A percentile compares a stretch with the other conserved stretches of the same genome.
These are phyloP conservation scores for Collybia nuda DNA, from an alignment of 768 basidiomycete genomes.

Conservation along the genomic window DNA sequence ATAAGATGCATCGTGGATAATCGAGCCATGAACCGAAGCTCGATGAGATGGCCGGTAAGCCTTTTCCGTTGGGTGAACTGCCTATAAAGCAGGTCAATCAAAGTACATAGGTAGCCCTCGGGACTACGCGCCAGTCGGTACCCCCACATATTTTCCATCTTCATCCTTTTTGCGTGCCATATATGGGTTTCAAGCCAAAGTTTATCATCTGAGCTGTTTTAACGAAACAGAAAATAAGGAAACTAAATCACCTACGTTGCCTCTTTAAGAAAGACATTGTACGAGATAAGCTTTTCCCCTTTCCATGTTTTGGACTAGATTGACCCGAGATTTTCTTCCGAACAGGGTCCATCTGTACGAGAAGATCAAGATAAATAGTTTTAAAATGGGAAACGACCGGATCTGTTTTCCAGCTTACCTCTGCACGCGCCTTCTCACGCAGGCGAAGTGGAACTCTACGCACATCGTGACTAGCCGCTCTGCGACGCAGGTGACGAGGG, in stretches of 20 bases:
- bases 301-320: conserved; percentile 63
- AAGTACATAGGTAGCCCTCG: neutral
- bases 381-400: neutral
- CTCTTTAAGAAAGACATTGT: conserved; percentile 66
- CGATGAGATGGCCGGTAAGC: conserved; percentile 90
- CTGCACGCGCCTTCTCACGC: conserved; percentile 76
- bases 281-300: conserved; percentile 51
- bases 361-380: neutral
- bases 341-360: conserved; percentile 45
- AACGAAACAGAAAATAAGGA: neutral
- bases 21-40: conserved; percentile 80
- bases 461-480: conserved; percentile 94
- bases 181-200: conserved; percentile 95
- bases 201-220: conserved; percentile 62
- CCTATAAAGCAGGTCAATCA: conserved; percentile 38
- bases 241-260: conserved; percentile 54
- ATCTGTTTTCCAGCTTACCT: conserved; percentile 49
- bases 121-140: conserved; percentile 67
- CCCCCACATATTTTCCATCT: conserved; percentile 92
- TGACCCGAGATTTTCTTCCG: conserved; percentile 37
- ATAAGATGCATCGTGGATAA: conserved; percentile 91
- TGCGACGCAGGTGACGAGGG: conserved; percentile 85
- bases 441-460: conserved; percentile 86
- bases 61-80: conserved; percentile 87
- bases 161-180: conserved; percentile 97